phyloP scores from a whole-genome alignment of 2,329 filamentous ascomycete species.

The Pseudomassariella vexata region DNA sequence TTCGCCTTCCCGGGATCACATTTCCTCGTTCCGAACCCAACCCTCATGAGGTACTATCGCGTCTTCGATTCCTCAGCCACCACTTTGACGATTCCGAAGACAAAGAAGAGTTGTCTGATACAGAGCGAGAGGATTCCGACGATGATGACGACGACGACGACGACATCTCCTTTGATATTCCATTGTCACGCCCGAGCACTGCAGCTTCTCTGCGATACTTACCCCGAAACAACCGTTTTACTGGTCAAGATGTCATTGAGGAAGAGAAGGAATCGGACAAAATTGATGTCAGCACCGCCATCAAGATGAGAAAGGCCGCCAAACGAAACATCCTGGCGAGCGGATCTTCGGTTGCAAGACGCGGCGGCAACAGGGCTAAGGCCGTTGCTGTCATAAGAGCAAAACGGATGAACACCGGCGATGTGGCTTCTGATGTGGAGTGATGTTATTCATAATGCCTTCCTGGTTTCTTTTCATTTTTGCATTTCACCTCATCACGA shows the following conservation, averaged over 20 bases:
- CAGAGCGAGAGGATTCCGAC: not conserved
- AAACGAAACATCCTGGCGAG: too few relatives aligned
- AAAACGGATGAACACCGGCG: too few relatives aligned
- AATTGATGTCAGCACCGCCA: constrained; percentile 1
- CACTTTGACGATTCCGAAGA: constrained; percentile 3
- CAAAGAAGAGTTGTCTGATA: not conserved
- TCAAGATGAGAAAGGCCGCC: constrained; percentile 4
- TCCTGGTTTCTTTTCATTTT: too few relatives aligned
- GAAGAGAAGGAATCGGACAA: constrained; percentile 2
- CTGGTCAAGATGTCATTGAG: constrained; percentile 3
- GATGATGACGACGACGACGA: constrained; percentile 3
- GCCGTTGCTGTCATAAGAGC: too few relatives aligned
- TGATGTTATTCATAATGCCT: too few relatives aligned
- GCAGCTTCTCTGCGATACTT: too few relatives aligned
- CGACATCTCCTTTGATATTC: constrained; percentile 9
- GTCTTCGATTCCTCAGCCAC: not conserved
- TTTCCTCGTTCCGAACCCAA: too few relatives aligned
- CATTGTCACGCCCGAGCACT: constrained; percentile 2
- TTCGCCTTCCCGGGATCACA: too few relatives aligned
- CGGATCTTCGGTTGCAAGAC: not conserved
- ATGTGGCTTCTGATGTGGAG: too few relatives aligned
- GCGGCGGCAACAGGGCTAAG: too few relatives aligned
- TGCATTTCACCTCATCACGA: too few relatives aligned
- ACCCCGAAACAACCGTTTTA: not conserved
- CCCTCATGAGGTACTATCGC: too few relatives aligned